Conservation (phyloP, 495 filamentous ascomycete species). For the Platismatia glauca region DNA sequence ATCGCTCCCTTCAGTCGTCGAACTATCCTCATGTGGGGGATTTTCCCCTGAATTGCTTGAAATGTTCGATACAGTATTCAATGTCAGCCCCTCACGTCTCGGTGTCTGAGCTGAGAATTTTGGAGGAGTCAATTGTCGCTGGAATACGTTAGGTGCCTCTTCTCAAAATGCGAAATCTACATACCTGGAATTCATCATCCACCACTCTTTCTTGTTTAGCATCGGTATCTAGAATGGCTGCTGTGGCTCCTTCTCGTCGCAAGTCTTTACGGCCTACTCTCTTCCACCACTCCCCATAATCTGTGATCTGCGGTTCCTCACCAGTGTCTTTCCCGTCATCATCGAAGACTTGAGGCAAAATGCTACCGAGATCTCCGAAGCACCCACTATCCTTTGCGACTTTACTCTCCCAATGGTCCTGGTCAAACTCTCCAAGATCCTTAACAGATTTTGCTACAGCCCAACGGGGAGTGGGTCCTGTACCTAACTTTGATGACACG, state of each 20-base stretch:
- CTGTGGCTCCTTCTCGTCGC: neutral
- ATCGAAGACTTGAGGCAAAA: neutral
- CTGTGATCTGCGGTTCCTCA: constrained; percentile 4
- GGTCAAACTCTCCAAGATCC: constrained; percentile 40
- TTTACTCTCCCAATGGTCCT: constrained; percentile 33
- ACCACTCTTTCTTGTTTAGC: neutral
- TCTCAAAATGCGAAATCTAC: neutral
- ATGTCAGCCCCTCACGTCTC: neutral
- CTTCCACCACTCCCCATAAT: constrained; percentile 36
- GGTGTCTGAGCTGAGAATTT: neutral
- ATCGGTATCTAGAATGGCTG: neutral
- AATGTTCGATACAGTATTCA: neutral
- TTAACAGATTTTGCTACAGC: constrained; percentile 37
- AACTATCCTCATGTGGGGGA: constrained; percentile 1
- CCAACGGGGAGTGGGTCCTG: constrained; percentile 30
- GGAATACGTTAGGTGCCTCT: neutral
- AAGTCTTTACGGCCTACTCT: constrained; percentile 19
- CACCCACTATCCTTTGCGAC: neutral
- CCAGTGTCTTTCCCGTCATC: neutral
- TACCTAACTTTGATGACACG: constrained; percentile 34
- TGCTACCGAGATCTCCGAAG: neutral
- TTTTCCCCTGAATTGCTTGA: neutral
- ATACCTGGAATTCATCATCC: constrained; percentile 13
- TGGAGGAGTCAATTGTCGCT: constrained; percentile 14
- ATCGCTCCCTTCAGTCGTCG: constrained; percentile 23